Percentiles rank a stretch among this genome's conserved stretches.
Conservation (phyloP, 306 rosid genomes). For the Ochetophila trinervis region DNA sequence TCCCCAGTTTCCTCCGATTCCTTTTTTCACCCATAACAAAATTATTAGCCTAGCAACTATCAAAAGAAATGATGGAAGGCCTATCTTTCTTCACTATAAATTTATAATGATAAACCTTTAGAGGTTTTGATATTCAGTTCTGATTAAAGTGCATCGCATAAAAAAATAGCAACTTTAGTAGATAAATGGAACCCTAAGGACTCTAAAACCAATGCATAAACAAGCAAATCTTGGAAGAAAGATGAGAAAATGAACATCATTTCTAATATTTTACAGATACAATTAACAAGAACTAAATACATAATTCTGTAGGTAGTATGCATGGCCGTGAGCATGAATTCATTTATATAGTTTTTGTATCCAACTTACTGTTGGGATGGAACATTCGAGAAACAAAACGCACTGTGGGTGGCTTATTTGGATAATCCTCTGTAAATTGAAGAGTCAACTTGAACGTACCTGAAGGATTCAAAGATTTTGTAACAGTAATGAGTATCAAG, state of each 20-base stretch:
- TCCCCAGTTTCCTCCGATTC: too few relatives aligned
- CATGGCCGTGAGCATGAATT: not conserved
- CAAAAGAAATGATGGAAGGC: not conserved
- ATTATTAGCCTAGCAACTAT: not conserved
- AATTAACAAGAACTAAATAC: too few relatives aligned
- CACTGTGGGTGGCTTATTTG: conserved; percentile 93
- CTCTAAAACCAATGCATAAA: not conserved
- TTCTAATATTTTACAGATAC: not conserved
- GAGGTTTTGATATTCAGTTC: not conserved
- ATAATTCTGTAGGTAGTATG: too few relatives aligned
- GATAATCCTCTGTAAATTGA: conserved; percentile 92
- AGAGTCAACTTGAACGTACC: conserved; percentile 96
- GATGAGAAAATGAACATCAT: not conserved
- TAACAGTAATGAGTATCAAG: conserved; percentile 10
- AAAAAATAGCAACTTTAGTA: not conserved
- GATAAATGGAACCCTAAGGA: too few relatives aligned
- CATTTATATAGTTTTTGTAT: conserved; percentile 4
- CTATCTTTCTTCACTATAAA: not conserved
- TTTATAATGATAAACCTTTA: too few relatives aligned
- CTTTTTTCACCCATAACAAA: not conserved
- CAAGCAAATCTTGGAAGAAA: not conserved
- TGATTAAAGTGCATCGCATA: not conserved
- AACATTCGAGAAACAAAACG: conserved; percentile 97
- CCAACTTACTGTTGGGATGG: conserved; percentile 91
- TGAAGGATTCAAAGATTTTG: conserved; percentile 32